These are phyloP conservation scores for Fraxinus velutina DNA, from an alignment of 305 asterid genomes.

Conservation along the genomic window DNA sequence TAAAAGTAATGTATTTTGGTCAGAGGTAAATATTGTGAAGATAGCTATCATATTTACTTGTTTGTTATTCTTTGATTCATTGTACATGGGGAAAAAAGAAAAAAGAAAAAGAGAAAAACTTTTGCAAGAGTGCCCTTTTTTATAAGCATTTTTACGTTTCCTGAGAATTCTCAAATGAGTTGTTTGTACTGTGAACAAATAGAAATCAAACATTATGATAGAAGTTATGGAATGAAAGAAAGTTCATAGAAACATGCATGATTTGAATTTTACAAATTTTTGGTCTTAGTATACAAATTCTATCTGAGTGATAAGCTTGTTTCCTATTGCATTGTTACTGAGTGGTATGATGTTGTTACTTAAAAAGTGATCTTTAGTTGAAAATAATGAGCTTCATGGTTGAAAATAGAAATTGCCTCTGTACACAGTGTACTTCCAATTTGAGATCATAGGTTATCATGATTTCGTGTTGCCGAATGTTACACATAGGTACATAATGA, in stretches of 20 bases:
- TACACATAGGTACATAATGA: not conserved
- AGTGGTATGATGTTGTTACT: conserved; percentile 5
- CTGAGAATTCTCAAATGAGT: not conserved
- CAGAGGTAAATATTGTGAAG: conserved; percentile 50
- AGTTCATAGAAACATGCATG: not conserved
- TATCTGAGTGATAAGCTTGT: not conserved
- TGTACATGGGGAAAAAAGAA: not conserved
- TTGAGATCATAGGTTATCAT: conserved; percentile 5
- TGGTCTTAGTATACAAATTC: not conserved
- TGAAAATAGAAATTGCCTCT: not conserved
- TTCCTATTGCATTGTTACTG: conserved; percentile 1
- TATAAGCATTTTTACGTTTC: not conserved
- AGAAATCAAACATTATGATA: not conserved
- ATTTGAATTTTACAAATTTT: not conserved
- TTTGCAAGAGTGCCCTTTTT: not conserved
- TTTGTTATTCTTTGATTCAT: not conserved
- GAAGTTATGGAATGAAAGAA: not conserved
- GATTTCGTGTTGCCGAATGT: not conserved
- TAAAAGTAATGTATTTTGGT: conserved; percentile 88
- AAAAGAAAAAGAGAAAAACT: not conserved
- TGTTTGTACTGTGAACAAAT: not conserved
- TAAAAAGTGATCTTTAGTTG: not conserved
- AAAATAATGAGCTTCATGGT: not conserved
- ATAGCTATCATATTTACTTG: conserved; percentile 17
- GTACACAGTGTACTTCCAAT: not conserved